Conservation (phyloP, 2,329 filamentous ascomycete species). For the Aspergillus pseudoterreus region DNA sequence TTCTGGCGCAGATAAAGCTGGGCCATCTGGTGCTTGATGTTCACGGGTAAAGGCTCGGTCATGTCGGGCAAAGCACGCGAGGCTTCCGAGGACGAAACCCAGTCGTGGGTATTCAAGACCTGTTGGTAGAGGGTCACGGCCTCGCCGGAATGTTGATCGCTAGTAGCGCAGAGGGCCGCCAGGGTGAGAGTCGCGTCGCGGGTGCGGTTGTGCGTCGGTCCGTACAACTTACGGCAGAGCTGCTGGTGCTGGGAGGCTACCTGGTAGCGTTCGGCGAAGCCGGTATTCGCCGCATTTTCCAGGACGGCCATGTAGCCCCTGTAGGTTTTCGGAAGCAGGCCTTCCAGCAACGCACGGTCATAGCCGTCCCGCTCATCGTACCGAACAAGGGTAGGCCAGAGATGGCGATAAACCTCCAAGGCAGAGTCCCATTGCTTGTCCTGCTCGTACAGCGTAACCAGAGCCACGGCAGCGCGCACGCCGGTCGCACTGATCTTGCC, state of each 20-base stretch:
- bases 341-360: slow-evolving; percentile 33
- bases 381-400: slow-evolving; percentile 48
- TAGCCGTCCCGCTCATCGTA: slow-evolving; percentile 40
- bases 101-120: slow-evolving; percentile 39
- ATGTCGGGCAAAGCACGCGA: slow-evolving; percentile 29
- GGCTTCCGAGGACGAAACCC: slow-evolving; percentile 30
- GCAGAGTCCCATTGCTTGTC: slow-evolving; percentile 46
- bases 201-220: slow-evolving; percentile 32
- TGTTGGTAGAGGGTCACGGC: slow-evolving; percentile 47
- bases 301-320: slow-evolving; percentile 48
- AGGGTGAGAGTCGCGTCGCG: slow-evolving; percentile 38
- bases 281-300: slow-evolving; percentile 38
- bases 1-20: slow-evolving; percentile 46
- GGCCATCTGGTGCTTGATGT: slow-evolving; percentile 50
- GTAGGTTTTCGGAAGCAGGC: slow-evolving; percentile 46
- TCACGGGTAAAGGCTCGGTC: slow-evolving; percentile 38
- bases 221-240: slow-evolving; percentile 40
- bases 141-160: slow-evolving; percentile 43
- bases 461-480: slow-evolving; percentile 44
- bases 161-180: slow-evolving; percentile 46
- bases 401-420: slow-evolving; percentile 42
- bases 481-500: slow-evolving; percentile 36
- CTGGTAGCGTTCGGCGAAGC: slow-evolving; percentile 44
- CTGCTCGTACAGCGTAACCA: slow-evolving; percentile 45
- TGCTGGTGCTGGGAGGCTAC: slow-evolving; percentile 49